Conservation (phyloP, 441 rosid genomes). For the Euphorbia celastroides region DNA sequence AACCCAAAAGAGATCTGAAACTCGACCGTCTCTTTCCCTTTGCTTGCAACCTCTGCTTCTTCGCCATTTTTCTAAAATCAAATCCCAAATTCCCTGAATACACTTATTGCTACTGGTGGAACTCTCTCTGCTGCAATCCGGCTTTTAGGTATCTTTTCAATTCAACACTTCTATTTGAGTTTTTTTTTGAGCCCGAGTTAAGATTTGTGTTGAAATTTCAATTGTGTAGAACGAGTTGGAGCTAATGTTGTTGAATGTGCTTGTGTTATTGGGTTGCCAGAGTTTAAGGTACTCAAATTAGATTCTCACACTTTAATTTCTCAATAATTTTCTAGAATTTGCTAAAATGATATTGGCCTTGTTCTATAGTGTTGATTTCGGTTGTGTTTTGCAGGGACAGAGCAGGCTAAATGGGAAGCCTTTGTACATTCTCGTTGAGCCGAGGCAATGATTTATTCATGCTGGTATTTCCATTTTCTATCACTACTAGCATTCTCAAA, state of each 20-base stretch:
- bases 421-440: constrained; percentile 89
- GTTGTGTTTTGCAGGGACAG: constrained; percentile 44
- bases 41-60: too few species aligned
- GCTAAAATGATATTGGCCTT: background rate
- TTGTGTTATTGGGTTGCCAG: constrained; percentile 85
- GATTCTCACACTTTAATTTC: background rate
- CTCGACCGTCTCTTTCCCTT: too few species aligned
- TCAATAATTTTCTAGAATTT: too few species aligned
- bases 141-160: constrained; percentile 44
- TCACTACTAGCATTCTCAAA: too few species aligned
- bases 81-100: too few species aligned
- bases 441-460: constrained; percentile 29
- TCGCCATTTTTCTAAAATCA: too few species aligned
- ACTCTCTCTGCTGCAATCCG: constrained; percentile 86
- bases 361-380: background rate
- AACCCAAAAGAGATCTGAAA: too few species aligned
- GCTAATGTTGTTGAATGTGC: constrained; percentile 93
- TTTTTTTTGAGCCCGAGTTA: background rate
- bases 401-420: constrained; percentile 82
- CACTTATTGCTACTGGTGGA: constrained; percentile 93
- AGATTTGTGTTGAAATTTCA: background rate
- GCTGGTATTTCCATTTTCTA: background rate
- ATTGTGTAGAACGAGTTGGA: constrained; percentile 58
- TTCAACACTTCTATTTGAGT: too few species aligned
- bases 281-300: constrained; percentile 47